Base-by-base conservation (phyloP, 768 basidiomycete species). In the Pleurotus giganteus region DNA sequence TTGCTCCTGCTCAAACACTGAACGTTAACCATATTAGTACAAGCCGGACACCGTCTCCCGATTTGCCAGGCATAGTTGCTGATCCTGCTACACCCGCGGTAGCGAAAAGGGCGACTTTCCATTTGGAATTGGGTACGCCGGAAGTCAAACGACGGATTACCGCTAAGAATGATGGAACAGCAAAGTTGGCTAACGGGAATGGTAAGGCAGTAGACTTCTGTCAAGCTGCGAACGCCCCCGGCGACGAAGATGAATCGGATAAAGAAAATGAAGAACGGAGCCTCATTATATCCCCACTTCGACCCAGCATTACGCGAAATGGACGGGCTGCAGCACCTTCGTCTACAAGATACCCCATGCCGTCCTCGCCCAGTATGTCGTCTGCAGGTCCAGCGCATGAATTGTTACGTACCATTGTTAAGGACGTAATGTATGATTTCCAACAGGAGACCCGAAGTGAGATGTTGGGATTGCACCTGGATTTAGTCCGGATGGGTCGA, bases 391-490 rank as follows among this genome's bases (percentile, higher is more conserved):
- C 65, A 39, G 67, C 63, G 55, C 83, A 88, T 46, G 84, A 86
- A 36, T 73, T 89, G 24, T 66, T 91, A 56, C 80, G 82, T 53
- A 75, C 75, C 21, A 81, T 89, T 52, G 79, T 91, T 49, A 77
- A 79, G 42, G 88, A 90, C 53, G 85, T 83, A 55, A 82, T 91
- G 82, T 81, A 77, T 58, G 89, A 91, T 58, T 86, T 82, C 62
- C 85, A 84, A 65, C 74, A 77, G 58, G 87, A 90, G 65, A 84
- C 81, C 21, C 78, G 80, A 61, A 74, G 80, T n/a, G 85, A 89
- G 74, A 81, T 90, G 78, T 78, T 80, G 65, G 87, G 86, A 2
- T 70, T 91, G 54, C 89, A 91, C 67, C 62, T 91, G 57, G 89
- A 91, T 63, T 63, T 90, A 54, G 72, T 91, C 31, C 75, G 80